Evolutionary conservation across 2,329 filamentous ascomycete genomes (phyloP), one percentile per base, ranked within the genome.

Genomic region (Endocalyx cinctus): DNA sequence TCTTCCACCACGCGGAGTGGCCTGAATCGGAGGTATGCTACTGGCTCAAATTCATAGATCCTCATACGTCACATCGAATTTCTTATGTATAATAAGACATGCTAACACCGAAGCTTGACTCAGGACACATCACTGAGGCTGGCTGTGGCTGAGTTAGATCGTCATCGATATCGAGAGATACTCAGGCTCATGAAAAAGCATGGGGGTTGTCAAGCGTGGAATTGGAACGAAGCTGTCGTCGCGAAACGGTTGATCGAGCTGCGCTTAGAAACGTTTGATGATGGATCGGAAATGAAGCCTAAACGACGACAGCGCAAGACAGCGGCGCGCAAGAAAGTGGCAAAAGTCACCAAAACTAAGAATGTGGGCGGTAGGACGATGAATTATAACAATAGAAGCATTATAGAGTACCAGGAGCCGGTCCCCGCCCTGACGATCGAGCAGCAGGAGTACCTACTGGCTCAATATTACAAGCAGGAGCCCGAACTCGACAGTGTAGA

Each of bases 1-100:
- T 74, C 14, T 55, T 66, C 34, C 70, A 67, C 40, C 68, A 69
- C 33, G 58, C 65, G 10, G 51, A 64, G 2, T 77, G 72, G 72
- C 62, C 69, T 2, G 42, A 55, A 8, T 50, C 46, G 39, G 73
- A 77, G 56, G 74, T 76, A 54, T 64, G 72, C 56, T 14, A 23
- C 8, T 8, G 20, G 8, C 20, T n/a, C 20, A 8, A 23, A n/a
- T n/a, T n/a, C n/a, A n/a, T n/a, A n/a, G n/a, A n/a, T n/a, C n/a
- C n/a, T n/a, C n/a, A n/a, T n/a, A n/a, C n/a, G n/a, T n/a, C n/a
- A n/a, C n/a, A n/a, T n/a, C n/a, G n/a, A n/a, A n/a, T n/a, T n/a
- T n/a, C n/a, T n/a, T n/a, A n/a, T n/a, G n/a, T n/a, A n/a, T n/a
- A n/a, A n/a, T n/a, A n/a, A n/a, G n/a, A n/a, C n/a, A n/a, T n/a